These are phyloP conservation scores for Mycena kentingensis DNA, from an alignment of 768 basidiomycete species.

Conservation along the genomic window DNA sequence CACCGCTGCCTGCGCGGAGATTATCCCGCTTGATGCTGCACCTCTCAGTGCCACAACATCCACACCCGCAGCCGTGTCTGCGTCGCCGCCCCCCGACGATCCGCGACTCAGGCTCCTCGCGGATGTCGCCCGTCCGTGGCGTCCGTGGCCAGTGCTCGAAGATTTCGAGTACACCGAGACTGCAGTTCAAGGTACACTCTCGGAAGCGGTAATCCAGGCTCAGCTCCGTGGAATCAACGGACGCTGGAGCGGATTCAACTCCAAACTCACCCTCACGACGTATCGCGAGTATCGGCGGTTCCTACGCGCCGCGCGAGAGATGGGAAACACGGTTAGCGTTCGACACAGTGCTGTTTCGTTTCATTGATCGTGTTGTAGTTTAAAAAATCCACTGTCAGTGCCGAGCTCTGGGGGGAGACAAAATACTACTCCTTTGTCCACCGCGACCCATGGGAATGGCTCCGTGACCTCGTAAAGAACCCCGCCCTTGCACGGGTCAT, in stretches of 20 bases:
- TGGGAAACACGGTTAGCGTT: background rate
- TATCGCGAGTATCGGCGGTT: background rate
- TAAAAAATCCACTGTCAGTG: background rate
- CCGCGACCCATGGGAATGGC: conserved; percentile 2
- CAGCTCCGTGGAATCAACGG: background rate
- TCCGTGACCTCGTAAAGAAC: background rate
- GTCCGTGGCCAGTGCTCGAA: background rate
- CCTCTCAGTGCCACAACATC: background rate
- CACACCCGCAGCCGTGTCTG: background rate
- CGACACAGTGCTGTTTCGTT: background rate
- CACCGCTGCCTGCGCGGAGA: background rate
- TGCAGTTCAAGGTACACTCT: background rate
- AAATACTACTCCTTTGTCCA: background rate
- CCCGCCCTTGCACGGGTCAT: background rate
- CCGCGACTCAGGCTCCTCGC: background rate
- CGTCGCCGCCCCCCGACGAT: background rate
- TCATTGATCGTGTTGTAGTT: background rate
- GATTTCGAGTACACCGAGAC: conserved; percentile 4
- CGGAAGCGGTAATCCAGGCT: background rate
- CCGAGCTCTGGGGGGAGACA: background rate
- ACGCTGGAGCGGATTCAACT: background rate
- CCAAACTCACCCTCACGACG: background rate
- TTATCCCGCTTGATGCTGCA: background rate
- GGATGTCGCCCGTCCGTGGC: background rate
- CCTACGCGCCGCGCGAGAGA: background rate